Percentiles rank a stretch among this genome's conserved stretches.
Evolutionary conservation across 495 filamentous ascomycete genomes (phyloP).

Genomic region (Penicillium tannophilum): DNA sequence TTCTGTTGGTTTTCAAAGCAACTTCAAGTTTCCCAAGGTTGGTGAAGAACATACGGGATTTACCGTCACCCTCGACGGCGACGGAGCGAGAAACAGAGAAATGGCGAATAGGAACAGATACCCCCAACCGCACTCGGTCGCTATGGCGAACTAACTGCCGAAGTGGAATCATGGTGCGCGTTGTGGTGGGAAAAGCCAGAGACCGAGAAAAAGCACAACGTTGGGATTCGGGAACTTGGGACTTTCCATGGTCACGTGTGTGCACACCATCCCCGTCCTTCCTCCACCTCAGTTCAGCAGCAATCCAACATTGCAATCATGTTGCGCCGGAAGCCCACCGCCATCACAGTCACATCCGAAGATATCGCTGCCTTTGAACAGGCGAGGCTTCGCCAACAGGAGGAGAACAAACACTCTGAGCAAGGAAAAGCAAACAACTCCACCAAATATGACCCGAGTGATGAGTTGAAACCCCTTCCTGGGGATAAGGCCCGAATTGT

Average conservation of each 20-base stretch:
- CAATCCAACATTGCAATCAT: constrained; percentile 41
- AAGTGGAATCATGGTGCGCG: constrained; percentile 36
- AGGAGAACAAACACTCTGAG: constrained; percentile 27
- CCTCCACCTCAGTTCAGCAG: not conserved
- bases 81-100: constrained; percentile 33
- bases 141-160: constrained; percentile 24
- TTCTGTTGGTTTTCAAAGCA: not conserved
- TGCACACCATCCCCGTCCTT: not conserved
- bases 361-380: constrained; percentile 80
- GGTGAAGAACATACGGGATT: constrained; percentile 29
- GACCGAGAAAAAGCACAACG: constrained; percentile 14
- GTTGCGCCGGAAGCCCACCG: constrained; percentile 81
- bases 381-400: constrained; percentile 36
- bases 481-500: constrained; percentile 54
- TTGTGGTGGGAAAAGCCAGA: constrained; percentile 10
- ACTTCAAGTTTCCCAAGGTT: not conserved
- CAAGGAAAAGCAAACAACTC: constrained; percentile 21
- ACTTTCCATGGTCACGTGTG: constrained; percentile 5
- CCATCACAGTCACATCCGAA: constrained; percentile 75
- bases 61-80: constrained; percentile 22
- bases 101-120: constrained; percentile 24
- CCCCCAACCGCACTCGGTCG: constrained; percentile 19
- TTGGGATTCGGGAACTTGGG: constrained; percentile 2
- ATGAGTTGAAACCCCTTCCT: constrained; percentile 59
- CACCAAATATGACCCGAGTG: constrained; percentile 53